Base-by-base conservation (phyloP, 331 rosid genomes). In the Rosa hybrid region DNA sequence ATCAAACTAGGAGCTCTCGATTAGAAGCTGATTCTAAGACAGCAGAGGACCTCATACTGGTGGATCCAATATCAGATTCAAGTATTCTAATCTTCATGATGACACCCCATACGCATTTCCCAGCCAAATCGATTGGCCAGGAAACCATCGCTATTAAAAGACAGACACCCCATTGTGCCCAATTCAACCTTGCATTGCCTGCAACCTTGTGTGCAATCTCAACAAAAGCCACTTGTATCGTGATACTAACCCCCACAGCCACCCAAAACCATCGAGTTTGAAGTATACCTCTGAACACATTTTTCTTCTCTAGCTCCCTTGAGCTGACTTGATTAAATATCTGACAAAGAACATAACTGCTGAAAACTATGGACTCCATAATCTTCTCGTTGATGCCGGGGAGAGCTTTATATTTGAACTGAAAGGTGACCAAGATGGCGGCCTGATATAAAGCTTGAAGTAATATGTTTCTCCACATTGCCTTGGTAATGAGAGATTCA, bases 381-480 rank as follows among this genome's bases (percentile, higher is more conserved):
- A 5, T 42, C 54, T 69, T n/a, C 12, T 78, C 3, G 60, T n/a
- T 60, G 48, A 82, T 49, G 21, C 62, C 53, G 53, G 17, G 45
- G 44, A 77, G n/a, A 21, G 75, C 73, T 12, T 77, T n/a, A 27
- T 63, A 75, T n/a, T 54, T 73, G 48, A 67, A 73, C 18, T 73
- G 76, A 14, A 83, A 79, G 18, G 34, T 16, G 25, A 79, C 18
- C 53, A 49, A 57, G 50, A 49, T 51, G 16, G 74, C 6, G 1
- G 39, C 48, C 49, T 82, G 79, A 46, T 77, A 82, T 0, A 23
- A 20, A 34, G 68, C 80, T 75, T 83, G 86, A 68, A 8, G 53
- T 9, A 68, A 18, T 9, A 79, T 51, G 20, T 83, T 83, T 68
- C 86, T 74, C 83, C 86, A 74, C 83, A 83, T 83, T 38, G 60